Evolutionary conservation across 495 filamentous ascomycete genomes (phyloP).

Genomic region (Glonium stellatum): DNA sequence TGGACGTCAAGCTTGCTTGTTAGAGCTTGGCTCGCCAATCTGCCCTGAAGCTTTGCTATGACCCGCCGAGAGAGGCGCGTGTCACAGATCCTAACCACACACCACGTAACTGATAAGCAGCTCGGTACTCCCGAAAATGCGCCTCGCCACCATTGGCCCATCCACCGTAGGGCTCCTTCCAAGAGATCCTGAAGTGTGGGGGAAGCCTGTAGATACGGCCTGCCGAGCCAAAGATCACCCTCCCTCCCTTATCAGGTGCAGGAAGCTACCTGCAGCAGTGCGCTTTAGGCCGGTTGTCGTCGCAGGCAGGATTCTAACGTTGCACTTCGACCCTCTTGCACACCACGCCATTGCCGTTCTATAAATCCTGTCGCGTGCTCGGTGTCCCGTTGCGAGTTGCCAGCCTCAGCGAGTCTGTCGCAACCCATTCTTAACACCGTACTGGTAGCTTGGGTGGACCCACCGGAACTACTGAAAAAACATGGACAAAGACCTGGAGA

Average conservation of each 20-base stretch:
- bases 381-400: not conserved
- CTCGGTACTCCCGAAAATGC: not conserved
- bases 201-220: not conserved
- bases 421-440: not conserved
- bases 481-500: conserved; percentile 23
- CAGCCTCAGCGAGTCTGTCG: not conserved
- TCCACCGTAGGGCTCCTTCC: not conserved
- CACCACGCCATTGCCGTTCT: not conserved
- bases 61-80: not conserved
- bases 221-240: not conserved
- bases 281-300: not conserved
- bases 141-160: not conserved
- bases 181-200: not conserved
- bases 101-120: not conserved
- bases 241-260: not conserved
- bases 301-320: not conserved
- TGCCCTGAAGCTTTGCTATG: not conserved
- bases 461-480: not conserved
- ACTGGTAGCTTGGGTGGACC: not conserved
- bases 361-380: not conserved
- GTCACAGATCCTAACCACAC: not conserved
- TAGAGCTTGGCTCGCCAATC: not conserved
- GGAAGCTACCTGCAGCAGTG: not conserved
- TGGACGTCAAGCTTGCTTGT: not conserved
- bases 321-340: not conserved